Evolutionary conservation across 2,329 filamentous ascomycete genomes (phyloP), one percentile per base, ranked within the genome.

Genomic region (Apiospora kogelbergensis): DNA sequence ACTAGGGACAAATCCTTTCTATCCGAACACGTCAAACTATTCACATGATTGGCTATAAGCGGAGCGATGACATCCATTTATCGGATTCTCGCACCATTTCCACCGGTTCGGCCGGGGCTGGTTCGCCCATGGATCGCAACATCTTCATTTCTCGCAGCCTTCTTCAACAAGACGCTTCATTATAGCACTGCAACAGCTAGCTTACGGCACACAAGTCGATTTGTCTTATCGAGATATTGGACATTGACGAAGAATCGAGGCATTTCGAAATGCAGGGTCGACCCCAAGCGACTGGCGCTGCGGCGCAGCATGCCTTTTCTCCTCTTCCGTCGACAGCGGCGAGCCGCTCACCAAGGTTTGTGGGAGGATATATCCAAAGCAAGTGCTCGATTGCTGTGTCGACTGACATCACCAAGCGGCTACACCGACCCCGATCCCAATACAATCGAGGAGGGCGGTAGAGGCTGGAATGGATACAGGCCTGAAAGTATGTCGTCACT

Each of bases 361-460:
- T 53, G 11, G 17, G 10, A 15, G 46, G 1, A 17, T 0, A 13
- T 1, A 10, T 4, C 4, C 9, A 6, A 26, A 45, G 9, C 46
- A 26, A 48, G 22, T 22, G 22, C 26, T 26, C n/a, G 2, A 4
- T 53, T 4, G 4, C 13, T 24, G 2, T 17, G 24, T 53, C 30
- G 46, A 53, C 24, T 53, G 13, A 53, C 4, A 17, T 53, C 13
- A 7, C 1, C 46, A 53, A 53, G 46, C 13, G 65, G 68, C n/a
- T 64, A 37, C 37, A 67, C 68, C n/a, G 67, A 67, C 22, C 65
- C 65, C n/a, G 68, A 69, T 11, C 65, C 53, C 26, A 48, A 40
- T 1, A 64, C 65, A 3, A 66, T 67, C n/a, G 57, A 67, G 41
- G 68, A 69, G 57, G 44, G 67, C 37, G 65, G 68, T 4, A 46